Conservation (phyloP, 805 yeast genomes). For the Schwanniomyces yamadae region DNA sequence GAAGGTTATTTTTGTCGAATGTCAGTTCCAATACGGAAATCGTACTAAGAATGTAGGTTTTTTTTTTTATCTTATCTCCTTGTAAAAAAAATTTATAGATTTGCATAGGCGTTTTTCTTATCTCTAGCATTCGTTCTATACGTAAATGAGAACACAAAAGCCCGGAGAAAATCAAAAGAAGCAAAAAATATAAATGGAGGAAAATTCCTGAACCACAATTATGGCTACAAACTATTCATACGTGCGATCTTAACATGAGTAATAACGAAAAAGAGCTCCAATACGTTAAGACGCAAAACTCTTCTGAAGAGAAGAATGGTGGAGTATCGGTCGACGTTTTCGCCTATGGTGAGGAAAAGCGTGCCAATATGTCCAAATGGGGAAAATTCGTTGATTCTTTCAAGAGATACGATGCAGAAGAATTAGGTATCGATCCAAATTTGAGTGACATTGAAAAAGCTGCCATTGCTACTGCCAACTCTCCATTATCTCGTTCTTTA, state of each 20-base stretch:
- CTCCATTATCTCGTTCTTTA: slow-evolving; percentile 57
- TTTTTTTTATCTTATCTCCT: background rate
- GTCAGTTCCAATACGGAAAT: too few relatives aligned
- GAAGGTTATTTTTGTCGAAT: too few relatives aligned
- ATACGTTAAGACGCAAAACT: slow-evolving; percentile 2
- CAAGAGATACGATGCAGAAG: slow-evolving; percentile 8
- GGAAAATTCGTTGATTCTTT: slow-evolving; percentile 24
- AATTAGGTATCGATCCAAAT: slow-evolving; percentile 6
- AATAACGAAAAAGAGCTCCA: background rate
- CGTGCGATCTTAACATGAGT: too few relatives aligned
- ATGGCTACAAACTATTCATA: too few relatives aligned
- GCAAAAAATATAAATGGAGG: background rate
- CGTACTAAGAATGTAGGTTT: too few relatives aligned
- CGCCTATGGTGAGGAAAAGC: slow-evolving; percentile 16
- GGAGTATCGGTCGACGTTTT: slow-evolving; percentile 33
- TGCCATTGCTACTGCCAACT: slow-evolving; percentile 40
- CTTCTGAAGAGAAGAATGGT: slow-evolving; percentile 35
- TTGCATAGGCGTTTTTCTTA: background rate
- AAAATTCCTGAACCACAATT: background rate
- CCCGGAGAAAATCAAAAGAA: background rate
- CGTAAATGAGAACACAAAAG: background rate
- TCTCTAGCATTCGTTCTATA: background rate
- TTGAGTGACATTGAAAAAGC: slow-evolving; percentile 29
- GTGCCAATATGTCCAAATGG: slow-evolving; percentile 14
- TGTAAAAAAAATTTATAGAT: background rate